phyloP scores from a whole-genome alignment of 2,329 filamentous ascomycete genomes.

The Beauveria australis region DNA sequence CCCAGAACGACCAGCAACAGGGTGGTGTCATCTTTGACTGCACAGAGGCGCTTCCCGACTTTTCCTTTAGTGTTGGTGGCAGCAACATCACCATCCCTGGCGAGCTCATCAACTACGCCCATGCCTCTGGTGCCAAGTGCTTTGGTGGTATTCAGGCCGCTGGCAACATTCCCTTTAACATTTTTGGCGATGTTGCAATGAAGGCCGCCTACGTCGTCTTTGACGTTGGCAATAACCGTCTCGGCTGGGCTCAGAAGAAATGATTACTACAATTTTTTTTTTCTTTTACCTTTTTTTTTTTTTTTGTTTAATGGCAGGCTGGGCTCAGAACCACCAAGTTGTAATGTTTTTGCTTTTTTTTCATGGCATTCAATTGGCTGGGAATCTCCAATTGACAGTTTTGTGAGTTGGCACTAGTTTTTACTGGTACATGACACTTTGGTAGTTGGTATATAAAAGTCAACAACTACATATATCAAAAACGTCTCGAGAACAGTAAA shows the following conservation, averaged over 20 bases:
- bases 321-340: too few species aligned
- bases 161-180: conserved; percentile 35
- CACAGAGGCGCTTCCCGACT: conserved; percentile 34
- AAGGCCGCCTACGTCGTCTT: conserved; percentile 53
- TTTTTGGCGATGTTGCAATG: conserved; percentile 56
- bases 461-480: neutral
- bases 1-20: conserved; percentile 9
- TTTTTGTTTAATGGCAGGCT: neutral
- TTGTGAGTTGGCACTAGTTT: neutral
- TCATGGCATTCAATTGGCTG: neutral
- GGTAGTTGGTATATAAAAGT: neutral
- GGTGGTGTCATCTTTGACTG: conserved; percentile 41
- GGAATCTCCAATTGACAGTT: neutral
- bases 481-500: neutral
- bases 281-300: too few species aligned
- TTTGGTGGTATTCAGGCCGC: conserved; percentile 61
- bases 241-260: conserved; percentile 25
- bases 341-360: too few species aligned
- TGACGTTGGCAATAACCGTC: conserved; percentile 43
- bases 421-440: neutral
- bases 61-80: conserved; percentile 47
- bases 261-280: neutral
- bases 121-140: conserved; percentile 45
- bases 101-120: conserved; percentile 45
- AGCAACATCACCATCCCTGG: conserved; percentile 50